Evolutionary conservation across 257 asterid species (phyloP), one percentile per base, ranked within the genome.

Genomic region (Plantago major): DNA sequence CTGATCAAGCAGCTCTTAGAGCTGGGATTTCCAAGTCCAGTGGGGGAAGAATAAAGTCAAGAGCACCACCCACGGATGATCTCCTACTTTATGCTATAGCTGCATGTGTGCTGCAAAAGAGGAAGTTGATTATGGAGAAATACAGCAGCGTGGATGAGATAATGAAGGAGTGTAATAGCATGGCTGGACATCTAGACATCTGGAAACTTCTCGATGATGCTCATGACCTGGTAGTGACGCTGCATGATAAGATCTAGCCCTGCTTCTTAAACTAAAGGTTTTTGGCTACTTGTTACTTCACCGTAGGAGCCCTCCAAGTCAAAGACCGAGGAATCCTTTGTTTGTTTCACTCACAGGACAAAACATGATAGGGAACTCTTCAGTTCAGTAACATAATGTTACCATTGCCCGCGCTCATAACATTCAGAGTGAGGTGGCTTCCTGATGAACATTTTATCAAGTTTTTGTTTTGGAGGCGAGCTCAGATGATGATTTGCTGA

Each of bases 161-260:
- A 37, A 82, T 90, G 82, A 74, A 70, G 80, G 96, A 88, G 38
- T 90, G 96, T 79, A 79, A 88, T 67, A 78, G 89, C 75, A 83
- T 90, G 96, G 82, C 96, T 4, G 98, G 98, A 14, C 78, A 74
- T 64, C 69, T 90, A 15, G 94, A 90, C 10, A 94, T 88, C 12
- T 90, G 98, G 96, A 88, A 78, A 68, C 91, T 90, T 64, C 48
- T 90, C 38, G 95, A 88, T 22, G 98, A 85, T 28, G 97, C 97
- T 3, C 95, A 84, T 58, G 89, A 89, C 68, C 78, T 89, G 85
- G 94, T 89, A 26, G 90, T 82, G 22, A 82, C 85, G 13, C 85
- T 89, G 40, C 92, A 87, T 46, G 87, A 84, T 65, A 89, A 82
- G 88, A 82, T 89, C 30, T 82, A 86, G 79, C 13, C n/a, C 22